Base-by-base conservation (phyloP, 75 land plant species). In the Chamaecyparis obtusa region DNA sequence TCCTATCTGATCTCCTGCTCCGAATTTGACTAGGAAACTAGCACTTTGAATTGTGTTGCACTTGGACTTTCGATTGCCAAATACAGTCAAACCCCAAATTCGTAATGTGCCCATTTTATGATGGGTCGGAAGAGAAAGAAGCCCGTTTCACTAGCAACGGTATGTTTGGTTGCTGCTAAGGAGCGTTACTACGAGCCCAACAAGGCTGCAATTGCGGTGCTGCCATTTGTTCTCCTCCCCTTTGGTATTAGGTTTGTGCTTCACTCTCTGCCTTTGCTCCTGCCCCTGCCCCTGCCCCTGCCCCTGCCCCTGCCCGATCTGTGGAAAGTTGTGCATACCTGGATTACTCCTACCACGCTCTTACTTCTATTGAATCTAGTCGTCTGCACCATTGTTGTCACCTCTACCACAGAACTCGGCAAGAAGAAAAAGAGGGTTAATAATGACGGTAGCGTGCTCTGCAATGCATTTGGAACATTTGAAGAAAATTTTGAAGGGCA, bases 141-240 rank as follows among this genome's bases (percentile, higher is more conserved):
- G 39, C 27, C 83, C 10, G 11, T 27, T 24, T 80, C 83, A 80
- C n/a, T 80, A 9, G 21, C 83, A 24, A 13, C 27, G 48, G 14
- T 80, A 48, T 80, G 83, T 48, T 44, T 80, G 83, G 11, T 44
- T 3, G 49, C 83, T 27, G n/a, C 44, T 48, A 43, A 24, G 83
- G n/a, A 80, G 83, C 83, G 83, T 8, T 80, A 21, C 83, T 80
- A 80, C n/a, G 83, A 80, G 83, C 48, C 83, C 83, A 80, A 80
- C 48, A 80, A 80, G 30, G 9, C 49, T 80, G 83, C 49, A 21
- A 80, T 80, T 80, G 83, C 43, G 24, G 49, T 49, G 21, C n/a
- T 27, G 83, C 49, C 43, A 24, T 13, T 80, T 80, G 83, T 80
- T 41, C 83, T 80, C 49, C 83, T 80, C 48, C 83, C 83, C 83